Percentiles rank a stretch among this genome's conserved stretches.
These are phyloP conservation scores for Globisporangium nodosum DNA, from an alignment of 352 stramenopile species.

Conservation along the genomic window DNA sequence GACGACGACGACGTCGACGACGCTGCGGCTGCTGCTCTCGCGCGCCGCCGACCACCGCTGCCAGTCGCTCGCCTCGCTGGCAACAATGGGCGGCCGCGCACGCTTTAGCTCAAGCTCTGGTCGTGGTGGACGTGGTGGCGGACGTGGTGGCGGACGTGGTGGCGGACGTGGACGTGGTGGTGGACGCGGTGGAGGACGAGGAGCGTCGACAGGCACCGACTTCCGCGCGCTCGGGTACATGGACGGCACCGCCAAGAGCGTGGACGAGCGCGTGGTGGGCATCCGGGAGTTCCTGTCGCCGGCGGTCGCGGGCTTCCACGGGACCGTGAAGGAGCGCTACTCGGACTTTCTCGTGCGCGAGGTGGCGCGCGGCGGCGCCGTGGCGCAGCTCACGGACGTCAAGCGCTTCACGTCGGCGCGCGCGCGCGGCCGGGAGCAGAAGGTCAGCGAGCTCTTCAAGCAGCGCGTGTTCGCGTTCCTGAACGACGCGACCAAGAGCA, in stretches of 20 bases:
- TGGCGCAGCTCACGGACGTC: slow-evolving; percentile 63
- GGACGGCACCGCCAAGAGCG: slow-evolving; percentile 64
- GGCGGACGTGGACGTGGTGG: slow-evolving; percentile 10
- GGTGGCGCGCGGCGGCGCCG: slow-evolving; percentile 44
- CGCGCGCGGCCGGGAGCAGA: slow-evolving; percentile 34
- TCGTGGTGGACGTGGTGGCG: slow-evolving; percentile 16
- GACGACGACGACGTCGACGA: neutral
- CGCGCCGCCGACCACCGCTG: neutral
- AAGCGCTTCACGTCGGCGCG: slow-evolving; percentile 32
- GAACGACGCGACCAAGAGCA: slow-evolving; percentile 30
- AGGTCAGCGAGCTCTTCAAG: slow-evolving; percentile 78
- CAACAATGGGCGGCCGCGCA: slow-evolving; percentile 7
- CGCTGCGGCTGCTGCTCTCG: neutral
- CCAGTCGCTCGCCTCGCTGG: neutral
- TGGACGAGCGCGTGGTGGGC: slow-evolving; percentile 69
- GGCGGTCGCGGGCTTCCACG: slow-evolving; percentile 70
- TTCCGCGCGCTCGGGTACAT: slow-evolving; percentile 72
- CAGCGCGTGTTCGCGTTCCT: slow-evolving; percentile 61
- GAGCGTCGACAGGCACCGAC: slow-evolving; percentile 12
- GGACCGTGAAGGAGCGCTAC: slow-evolving; percentile 87
- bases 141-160: slow-evolving; percentile 10
- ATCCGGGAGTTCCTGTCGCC: slow-evolving; percentile 65
- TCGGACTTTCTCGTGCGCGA: slow-evolving; percentile 92
- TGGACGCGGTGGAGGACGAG: slow-evolving; percentile 9
- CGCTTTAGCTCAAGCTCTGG: slow-evolving; percentile 12